phyloP scores from a whole-genome alignment of 163 green algal species.

The Picocystis sp. region DNA sequence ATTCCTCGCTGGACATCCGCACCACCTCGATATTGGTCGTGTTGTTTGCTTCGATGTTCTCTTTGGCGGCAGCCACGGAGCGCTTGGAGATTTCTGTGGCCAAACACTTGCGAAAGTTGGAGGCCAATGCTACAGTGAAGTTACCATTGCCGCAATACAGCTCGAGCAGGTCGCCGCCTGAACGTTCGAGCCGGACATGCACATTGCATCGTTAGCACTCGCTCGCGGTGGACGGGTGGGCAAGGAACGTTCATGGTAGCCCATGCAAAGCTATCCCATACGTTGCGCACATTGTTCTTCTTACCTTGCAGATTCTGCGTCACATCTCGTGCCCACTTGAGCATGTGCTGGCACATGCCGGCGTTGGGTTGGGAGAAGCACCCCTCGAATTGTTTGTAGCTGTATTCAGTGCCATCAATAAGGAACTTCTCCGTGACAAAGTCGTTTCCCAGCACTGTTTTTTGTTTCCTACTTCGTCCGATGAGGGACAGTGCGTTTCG shows the following conservation, averaged over 20 bases:
- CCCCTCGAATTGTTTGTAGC: slow-evolving; percentile 61
- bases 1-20: slow-evolving; percentile 67
- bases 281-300: too few relatives aligned
- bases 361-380: slow-evolving; percentile 82
- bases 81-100: slow-evolving; percentile 75
- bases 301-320: slow-evolving; percentile 15
- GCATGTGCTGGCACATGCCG: slow-evolving; percentile 63
- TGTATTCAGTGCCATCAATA: slow-evolving; percentile 7
- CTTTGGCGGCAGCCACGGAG: slow-evolving; percentile 45
- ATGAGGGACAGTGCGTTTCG: slow-evolving; percentile 1
- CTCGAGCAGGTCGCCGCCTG: slow-evolving; percentile 44
- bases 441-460: slow-evolving; percentile 10
- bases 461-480: slow-evolving; percentile 2
- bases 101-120: slow-evolving; percentile 58
- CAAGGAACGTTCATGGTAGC: too few relatives aligned
- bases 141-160: slow-evolving; percentile 93
- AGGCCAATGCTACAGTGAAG: slow-evolving; percentile 68
- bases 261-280: too few relatives aligned
- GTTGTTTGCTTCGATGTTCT: slow-evolving; percentile 44
- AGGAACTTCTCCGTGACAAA: slow-evolving; percentile 13
- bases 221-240: too few relatives aligned
- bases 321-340: slow-evolving; percentile 55
- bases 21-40: slow-evolving; percentile 42
- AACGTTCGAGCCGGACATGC: neutral
- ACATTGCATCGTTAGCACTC: neutral